Evolutionary conservation across 176 grass and related monocot species (phyloP), one percentile per base, ranked within the genome.

Genomic region (bread wheat (Triticum aestivum)): DNA sequence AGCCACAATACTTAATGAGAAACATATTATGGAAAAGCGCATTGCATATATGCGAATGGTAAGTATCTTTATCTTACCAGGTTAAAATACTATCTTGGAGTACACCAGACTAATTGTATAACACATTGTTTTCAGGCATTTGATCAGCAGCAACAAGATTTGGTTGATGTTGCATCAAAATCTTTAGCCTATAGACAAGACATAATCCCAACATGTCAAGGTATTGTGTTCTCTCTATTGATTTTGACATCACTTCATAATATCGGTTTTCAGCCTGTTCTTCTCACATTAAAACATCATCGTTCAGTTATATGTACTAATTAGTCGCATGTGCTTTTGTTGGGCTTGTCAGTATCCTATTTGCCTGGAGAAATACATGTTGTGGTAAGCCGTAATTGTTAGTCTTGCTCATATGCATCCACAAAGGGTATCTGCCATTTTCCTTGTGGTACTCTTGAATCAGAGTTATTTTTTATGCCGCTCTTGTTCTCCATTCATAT

Each of bases 141-240:
- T 54, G 94, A 98, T 88, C 90, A 92, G 54, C 92, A 96, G 86
- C 97, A 98, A 79, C 94, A 96, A 85, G 97, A 96, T 85, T 94
- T 98, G 85, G 94, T 98, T 77, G 94, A 96, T 91, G 92, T 92
- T 69, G 92, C 97, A 82, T 98, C 97, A 6, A 94, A 96, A 91
- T 94, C 97, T 86, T 91, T 96, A 87, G 94, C 97, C 56, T 98
- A 98, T 77, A 94, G 94, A 82, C 97, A 98, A 88, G 94, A 94
- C 74, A 96, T 98, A 98, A 94, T 88, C 93, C 84, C 90, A 45
- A 49, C 97, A 98, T 86, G 82, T 96, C 27, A 98, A 94, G 97
- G 97, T 98, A 87, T 86, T 58, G 33, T 84, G 56, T 69, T 41
- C 49, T 75, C n/a, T 41, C 11, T 29, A n/a, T 82, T 64, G 29